These are phyloP conservation scores for Uromyces viciae-fabae DNA, from an alignment of 1,284 basidiomycete genomes.

Conservation along the genomic window DNA sequence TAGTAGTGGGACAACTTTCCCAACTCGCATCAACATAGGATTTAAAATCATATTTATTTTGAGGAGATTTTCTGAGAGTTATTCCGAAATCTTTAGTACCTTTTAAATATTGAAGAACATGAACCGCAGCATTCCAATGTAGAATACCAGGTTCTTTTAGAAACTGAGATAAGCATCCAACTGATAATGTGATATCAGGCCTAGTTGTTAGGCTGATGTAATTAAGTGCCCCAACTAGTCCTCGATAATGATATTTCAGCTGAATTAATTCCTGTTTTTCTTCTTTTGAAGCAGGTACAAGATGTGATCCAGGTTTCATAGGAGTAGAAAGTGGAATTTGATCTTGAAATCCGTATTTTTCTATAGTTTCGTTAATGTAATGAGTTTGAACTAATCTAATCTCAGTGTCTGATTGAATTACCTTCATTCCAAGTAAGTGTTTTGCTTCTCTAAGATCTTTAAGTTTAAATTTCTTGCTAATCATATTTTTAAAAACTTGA, in stretches of 20 bases:
- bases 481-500: neutral
- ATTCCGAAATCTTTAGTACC: neutral
- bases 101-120: neutral
- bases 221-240: conserved; percentile 1
- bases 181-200: neutral
- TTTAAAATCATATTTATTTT: neutral
- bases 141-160: neutral
- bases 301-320: neutral
- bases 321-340: neutral
- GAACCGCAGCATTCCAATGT: neutral
- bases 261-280: neutral
- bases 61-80: too few species aligned
- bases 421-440: neutral
- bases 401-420: neutral
- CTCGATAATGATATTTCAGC: neutral
- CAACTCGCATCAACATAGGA: neutral
- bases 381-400: neutral
- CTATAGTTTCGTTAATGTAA: neutral
- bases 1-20: neutral
- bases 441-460: neutral
- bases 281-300: neutral
- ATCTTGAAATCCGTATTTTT: neutral
- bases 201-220: neutral
- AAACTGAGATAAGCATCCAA: neutral
- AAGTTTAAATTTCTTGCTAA: conserved; percentile 1